Percentiles rank a stretch among this genome's conserved stretches.
Evolutionary conservation across 169 alveolate genomes (phyloP).

Genomic region (Eimeria maxima): DNA sequence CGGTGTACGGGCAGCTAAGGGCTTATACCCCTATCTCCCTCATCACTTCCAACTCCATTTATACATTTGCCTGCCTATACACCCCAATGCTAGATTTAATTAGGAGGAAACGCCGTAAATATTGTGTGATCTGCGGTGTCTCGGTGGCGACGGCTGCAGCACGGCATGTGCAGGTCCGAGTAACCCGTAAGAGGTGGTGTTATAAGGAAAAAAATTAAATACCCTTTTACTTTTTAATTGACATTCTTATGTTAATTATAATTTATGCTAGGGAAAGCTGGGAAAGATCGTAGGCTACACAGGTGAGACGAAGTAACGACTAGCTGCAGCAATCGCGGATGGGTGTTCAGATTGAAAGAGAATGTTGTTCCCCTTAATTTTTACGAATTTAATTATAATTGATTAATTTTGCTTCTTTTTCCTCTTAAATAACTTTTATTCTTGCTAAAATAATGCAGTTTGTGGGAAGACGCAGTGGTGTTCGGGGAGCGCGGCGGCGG

Average conservation of each 20-base stretch:
- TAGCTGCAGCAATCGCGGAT: neutral
- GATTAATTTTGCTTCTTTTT: neutral
- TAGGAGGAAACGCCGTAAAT: neutral
- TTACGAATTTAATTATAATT: no score
- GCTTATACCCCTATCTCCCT: neutral
- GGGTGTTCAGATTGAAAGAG: neutral
- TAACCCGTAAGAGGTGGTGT: no score
- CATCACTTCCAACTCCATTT: no score
- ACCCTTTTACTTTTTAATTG: neutral
- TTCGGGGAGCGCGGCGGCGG: constrained; percentile 20
- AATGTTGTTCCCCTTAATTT: neutral
- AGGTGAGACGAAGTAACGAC: neutral
- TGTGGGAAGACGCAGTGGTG: neutral
- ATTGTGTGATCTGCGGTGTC: neutral
- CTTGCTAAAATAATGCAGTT: neutral
- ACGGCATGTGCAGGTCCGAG: neutral
- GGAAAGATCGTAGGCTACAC: neutral
- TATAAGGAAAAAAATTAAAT: no score
- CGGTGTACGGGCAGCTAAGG: neutral
- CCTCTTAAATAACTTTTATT: neutral
- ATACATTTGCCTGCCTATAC: no score
- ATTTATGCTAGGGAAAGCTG: neutral
- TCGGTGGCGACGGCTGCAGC: neutral
- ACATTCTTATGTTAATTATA: no score
- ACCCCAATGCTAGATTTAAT: neutral